Base-by-base conservation (phyloP, 2,329 filamentous ascomycete genomes). In the Bertia moriformis region DNA sequence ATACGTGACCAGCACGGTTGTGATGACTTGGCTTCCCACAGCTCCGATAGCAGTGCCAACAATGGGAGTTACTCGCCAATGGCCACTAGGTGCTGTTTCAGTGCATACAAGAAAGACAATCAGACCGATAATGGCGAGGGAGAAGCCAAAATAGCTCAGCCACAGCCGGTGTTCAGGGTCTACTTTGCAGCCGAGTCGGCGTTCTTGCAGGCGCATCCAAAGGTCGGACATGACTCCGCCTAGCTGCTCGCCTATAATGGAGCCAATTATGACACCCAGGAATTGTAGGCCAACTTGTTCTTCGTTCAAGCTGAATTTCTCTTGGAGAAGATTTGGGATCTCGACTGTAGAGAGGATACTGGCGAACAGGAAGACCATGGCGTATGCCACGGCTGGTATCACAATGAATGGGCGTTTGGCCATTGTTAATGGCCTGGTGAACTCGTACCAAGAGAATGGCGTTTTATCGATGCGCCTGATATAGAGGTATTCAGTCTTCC, bases 281-380 rank as follows among this genome's bases (percentile, higher is more conserved):
- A 71, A 73, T 42, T 77, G 71, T 2, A 78, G 60, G 0, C 73
- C 73, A 4, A 76, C 58, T 42, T 75, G 65, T 49, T 77, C 63
- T 0, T 67, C 52, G 47, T 71, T 68, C 55, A 78, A 65, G 13
- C 62, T 62, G 41, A 73, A 79, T 43, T 67, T 68, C 19, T 60
- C 52, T 4, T 63, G 59, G 44, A 74, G 71, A 1, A 78, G 58
- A 41, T 74, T 69, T 1, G 73, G 73, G 3, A 78, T 68, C 46
- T 77, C 72, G 18, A 78, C 66, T 0, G 70, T 70, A 39, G 65
- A 54, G 44, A 75, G 55, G 12, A 75, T 65, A 29, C 58, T 65
- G 24, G 53, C 60, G 49, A 70, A 76, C 3, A 67, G 55, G 50
- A 78, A 78, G 10, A 72, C 56, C 60, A 78, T 71, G 3, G 68